phyloP scores from a whole-genome alignment of 495 filamentous ascomycete genomes.

The Aspergillus cavernicola region DNA sequence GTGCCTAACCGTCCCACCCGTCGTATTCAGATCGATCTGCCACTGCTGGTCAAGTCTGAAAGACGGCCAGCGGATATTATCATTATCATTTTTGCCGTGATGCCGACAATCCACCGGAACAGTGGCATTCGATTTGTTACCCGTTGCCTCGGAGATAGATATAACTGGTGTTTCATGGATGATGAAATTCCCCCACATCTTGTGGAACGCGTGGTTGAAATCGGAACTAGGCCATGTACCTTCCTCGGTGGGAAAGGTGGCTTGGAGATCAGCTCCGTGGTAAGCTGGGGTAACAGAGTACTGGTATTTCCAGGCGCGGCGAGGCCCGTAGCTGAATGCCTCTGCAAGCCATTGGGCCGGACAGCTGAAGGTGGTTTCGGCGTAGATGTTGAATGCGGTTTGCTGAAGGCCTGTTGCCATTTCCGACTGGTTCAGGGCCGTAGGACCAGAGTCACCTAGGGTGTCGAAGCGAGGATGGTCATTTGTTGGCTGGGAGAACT shows the following conservation, averaged over 20 bases:
- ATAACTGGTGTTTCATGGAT: slow-evolving; percentile 45
- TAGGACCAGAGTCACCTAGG: slow-evolving; percentile 41
- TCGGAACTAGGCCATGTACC: neutral
- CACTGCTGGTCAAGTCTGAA: slow-evolving; percentile 3
- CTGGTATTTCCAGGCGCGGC: slow-evolving; percentile 53
- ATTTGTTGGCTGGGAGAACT: slow-evolving; percentile 18
- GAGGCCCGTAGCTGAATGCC: slow-evolving; percentile 40
- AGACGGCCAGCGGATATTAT: slow-evolving; percentile 12
- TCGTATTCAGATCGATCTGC: slow-evolving; percentile 23
- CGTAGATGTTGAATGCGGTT: slow-evolving; percentile 38
- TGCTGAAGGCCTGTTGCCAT: slow-evolving; percentile 52
- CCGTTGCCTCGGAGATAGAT: slow-evolving; percentile 14
- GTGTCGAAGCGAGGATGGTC: slow-evolving; percentile 38
- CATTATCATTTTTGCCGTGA: neutral
- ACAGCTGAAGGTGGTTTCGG: slow-evolving; percentile 60
- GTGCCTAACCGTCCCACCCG: slow-evolving; percentile 11
- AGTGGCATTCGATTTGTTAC: slow-evolving; percentile 7
- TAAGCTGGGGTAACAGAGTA: slow-evolving; percentile 56
- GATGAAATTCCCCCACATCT: slow-evolving; percentile 50
- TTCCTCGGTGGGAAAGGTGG: slow-evolving; percentile 42
- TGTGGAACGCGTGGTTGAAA: slow-evolving; percentile 22
- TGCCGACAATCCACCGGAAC: slow-evolving; percentile 3
- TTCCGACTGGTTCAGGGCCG: slow-evolving; percentile 40
- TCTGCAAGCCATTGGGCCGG: slow-evolving; percentile 62
- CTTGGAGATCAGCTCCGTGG: slow-evolving; percentile 53